Percentiles rank a stretch among this genome's conserved stretches.
phyloP scores from a whole-genome alignment of 176 grass and related monocot genomes.

The Ensete glaucum region DNA sequence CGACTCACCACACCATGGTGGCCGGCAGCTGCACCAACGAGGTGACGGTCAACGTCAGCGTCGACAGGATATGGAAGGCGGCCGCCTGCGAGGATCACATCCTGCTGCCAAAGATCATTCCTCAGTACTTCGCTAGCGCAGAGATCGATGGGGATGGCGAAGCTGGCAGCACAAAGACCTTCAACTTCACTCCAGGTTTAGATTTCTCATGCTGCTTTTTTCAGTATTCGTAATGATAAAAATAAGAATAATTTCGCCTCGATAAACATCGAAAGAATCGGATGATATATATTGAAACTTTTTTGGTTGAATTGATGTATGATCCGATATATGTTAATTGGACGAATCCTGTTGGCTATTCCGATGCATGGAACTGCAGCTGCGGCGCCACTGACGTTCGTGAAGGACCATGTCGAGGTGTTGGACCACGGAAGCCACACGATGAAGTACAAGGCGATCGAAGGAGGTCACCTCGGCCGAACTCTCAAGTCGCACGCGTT shows the following conservation, averaged over 20 bases:
- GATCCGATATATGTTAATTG: no score
- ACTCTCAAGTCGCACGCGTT: neutral
- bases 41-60: neutral
- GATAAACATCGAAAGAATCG: no score
- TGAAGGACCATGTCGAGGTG: neutral
- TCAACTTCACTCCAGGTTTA: constrained; percentile 2
- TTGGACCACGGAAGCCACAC: neutral
- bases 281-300: neutral
- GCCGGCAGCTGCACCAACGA: neutral
- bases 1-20: constrained; percentile 1
- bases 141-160: neutral
- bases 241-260: no score
- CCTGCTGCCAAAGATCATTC: neutral
- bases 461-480: neutral
- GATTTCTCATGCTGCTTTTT: neutral
- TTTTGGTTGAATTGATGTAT: neutral
- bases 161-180: constrained; percentile 4
- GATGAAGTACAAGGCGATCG: neutral
- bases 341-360: no score
- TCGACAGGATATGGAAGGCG: constrained; percentile 11
- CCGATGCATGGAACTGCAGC: neutral
- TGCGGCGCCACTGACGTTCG: neutral
- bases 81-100: neutral
- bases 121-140: neutral
- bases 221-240: neutral